Evolutionary conservation across 768 basidiomycete genomes (phyloP).

Genomic region (Kwoniella mangroviensis): DNA sequence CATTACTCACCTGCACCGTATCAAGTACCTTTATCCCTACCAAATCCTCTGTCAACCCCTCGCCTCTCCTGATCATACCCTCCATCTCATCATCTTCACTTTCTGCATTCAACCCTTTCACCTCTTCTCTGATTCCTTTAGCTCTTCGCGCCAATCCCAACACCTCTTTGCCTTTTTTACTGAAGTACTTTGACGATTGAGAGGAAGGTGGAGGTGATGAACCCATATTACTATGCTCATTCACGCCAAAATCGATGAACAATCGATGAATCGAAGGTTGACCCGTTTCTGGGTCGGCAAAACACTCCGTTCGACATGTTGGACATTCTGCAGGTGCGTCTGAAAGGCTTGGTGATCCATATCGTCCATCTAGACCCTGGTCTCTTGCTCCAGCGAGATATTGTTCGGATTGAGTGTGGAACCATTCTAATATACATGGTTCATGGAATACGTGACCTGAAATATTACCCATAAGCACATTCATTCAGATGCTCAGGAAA

Average conservation of each 20-base stretch:
- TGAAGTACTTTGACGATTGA: neutral
- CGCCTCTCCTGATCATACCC: slow-evolving; percentile 26
- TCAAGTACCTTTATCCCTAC: slow-evolving; percentile 33
- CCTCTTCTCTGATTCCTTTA: slow-evolving; percentile 31
- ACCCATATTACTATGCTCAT: slow-evolving; percentile 9
- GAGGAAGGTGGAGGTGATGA: slow-evolving; percentile 18
- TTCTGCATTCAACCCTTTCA: slow-evolving; percentile 20
- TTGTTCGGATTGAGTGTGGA: slow-evolving; percentile 32
- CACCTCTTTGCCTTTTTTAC: slow-evolving; percentile 25
- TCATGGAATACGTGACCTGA: slow-evolving; percentile 50
- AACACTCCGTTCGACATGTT: slow-evolving; percentile 41
- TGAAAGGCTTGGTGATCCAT: slow-evolving; percentile 25
- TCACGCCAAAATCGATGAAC: slow-evolving; percentile 31
- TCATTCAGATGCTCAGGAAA: too few species aligned
- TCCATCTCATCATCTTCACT: slow-evolving; percentile 32
- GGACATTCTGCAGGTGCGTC: slow-evolving; percentile 45
- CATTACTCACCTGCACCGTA: slow-evolving; percentile 35
- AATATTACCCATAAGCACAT: too few species aligned
- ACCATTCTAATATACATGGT: slow-evolving; percentile 38
- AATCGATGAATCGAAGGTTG: slow-evolving; percentile 40
- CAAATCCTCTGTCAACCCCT: slow-evolving; percentile 32
- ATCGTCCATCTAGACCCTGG: slow-evolving; percentile 19
- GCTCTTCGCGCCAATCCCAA: slow-evolving; percentile 41
- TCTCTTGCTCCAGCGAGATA: slow-evolving; percentile 30
- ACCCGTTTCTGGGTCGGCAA: slow-evolving; percentile 41